Conservation (phyloP, 768 basidiomycete genomes). For the Leccinum imitatum region DNA sequence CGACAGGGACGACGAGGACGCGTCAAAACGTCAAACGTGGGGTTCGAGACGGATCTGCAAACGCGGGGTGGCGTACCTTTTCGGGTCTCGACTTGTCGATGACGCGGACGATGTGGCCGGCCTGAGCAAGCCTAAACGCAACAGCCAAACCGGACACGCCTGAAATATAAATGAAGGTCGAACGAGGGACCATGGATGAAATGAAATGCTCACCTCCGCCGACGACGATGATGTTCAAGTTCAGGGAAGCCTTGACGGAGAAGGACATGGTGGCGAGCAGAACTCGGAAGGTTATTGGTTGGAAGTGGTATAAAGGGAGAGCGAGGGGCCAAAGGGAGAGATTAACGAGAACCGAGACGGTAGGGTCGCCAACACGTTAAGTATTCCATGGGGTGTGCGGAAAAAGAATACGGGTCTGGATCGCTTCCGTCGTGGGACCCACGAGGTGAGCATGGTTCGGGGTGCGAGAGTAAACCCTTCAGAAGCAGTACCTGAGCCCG, state of each 20-base stretch:
- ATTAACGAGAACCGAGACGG: neutral
- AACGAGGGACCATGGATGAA: neutral
- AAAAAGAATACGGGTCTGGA: neutral
- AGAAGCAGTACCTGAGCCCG: neutral
- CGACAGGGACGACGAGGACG: neutral
- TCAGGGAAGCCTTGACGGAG: constrained; percentile 13
- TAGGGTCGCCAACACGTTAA: neutral
- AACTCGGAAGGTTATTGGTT: neutral
- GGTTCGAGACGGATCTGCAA: neutral
- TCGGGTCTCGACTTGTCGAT: constrained; percentile 49
- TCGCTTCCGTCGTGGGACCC: constrained; percentile 12
- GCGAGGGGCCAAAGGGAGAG: neutral
- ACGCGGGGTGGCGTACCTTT: constrained; percentile 27
- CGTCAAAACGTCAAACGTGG: neutral
- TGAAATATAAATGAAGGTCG: neutral
- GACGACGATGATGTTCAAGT: constrained; percentile 14
- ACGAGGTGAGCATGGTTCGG: neutral
- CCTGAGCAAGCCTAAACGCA: constrained; percentile 51
- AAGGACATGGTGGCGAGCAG: constrained; percentile 3
- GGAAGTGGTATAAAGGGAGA: neutral
- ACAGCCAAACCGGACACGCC: constrained; percentile 52
- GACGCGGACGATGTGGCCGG: constrained; percentile 54
- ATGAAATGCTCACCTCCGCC: constrained; percentile 18
- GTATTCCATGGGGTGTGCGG: neutral
- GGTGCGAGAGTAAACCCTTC: neutral